phyloP scores from a whole-genome alignment of 495 filamentous ascomycete species.

The Tuber umbilicatum region DNA sequence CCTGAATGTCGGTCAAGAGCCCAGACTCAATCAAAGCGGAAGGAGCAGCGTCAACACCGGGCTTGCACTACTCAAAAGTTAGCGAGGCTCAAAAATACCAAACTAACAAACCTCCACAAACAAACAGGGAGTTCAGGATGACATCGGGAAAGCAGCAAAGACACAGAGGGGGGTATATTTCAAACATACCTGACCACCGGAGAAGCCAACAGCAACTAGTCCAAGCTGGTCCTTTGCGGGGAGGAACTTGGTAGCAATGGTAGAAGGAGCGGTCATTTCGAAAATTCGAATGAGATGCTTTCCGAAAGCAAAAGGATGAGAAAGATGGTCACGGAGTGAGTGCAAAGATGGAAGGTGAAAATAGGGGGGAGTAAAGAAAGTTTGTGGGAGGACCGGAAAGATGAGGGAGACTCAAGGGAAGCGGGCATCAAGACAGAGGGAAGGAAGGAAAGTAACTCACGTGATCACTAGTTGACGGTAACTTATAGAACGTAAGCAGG shows the following conservation, averaged over 20 bases:
- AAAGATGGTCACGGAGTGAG: not conserved
- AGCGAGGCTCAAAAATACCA: not conserved
- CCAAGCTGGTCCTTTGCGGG: conserved; percentile 69
- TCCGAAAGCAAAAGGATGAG: not conserved
- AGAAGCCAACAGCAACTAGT: conserved; percentile 92
- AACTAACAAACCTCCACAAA: not conserved
- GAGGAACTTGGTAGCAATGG: conserved; percentile 76
- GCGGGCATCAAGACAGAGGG: no score
- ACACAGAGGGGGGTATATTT: conserved; percentile 2
- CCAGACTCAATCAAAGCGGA: conserved; percentile 84
- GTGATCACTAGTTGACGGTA: not conserved
- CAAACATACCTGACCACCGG: conserved; percentile 75
- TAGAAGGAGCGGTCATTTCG: conserved; percentile 61
- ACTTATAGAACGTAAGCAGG: not conserved
- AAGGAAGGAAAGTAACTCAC: not conserved
- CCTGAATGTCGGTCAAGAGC: conserved; percentile 71
- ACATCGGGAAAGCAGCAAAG: not conserved
- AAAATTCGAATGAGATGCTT: not conserved
- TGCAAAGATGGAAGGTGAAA: not conserved
- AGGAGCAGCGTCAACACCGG: conserved; percentile 86
- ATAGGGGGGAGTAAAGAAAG: not conserved
- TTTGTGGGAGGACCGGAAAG: not conserved
- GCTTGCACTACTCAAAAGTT: conserved; percentile 59
- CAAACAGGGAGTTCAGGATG: conserved; percentile 13
- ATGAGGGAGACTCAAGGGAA: not conserved